Conservation (phyloP, 352 stramenopile genomes). For the Plasmopara viticola region DNA sequence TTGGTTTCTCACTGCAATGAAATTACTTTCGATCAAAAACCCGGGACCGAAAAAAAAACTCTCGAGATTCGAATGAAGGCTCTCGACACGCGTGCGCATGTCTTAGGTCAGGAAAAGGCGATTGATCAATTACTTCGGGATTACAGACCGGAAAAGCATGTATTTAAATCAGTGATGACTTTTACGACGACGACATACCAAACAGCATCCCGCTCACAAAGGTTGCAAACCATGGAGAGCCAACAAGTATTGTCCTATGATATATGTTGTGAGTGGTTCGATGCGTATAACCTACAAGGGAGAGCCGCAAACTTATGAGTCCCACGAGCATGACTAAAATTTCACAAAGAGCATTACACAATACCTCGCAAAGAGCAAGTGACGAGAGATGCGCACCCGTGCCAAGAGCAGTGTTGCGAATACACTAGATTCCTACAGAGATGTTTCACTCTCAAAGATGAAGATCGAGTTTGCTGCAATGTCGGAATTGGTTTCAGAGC, state of each 20-base stretch:
- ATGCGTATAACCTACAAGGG: neutral
- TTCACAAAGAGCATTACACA: too few species aligned
- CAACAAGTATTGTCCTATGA: neutral
- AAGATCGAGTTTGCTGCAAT: too few species aligned
- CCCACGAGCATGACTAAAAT: neutral
- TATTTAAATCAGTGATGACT: neutral
- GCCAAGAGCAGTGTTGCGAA: neutral
- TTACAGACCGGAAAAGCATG: neutral
- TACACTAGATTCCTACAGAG: too few species aligned
- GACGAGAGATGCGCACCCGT: neutral
- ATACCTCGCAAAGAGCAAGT: neutral
- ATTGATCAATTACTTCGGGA: too few species aligned
- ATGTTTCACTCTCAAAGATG: too few species aligned
- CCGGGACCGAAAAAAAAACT: neutral
- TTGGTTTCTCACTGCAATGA: too few species aligned
- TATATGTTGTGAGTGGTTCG: neutral
- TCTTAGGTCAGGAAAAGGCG: too few species aligned
- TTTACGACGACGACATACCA: neutral
- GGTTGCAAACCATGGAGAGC: neutral
- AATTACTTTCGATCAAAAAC: too few species aligned
- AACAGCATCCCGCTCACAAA: neutral
- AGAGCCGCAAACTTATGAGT: neutral
- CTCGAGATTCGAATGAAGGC: neutral
- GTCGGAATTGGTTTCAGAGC: too few species aligned
- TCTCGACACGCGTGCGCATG: neutral